phyloP scores from a whole-genome alignment of 345 rosid species.

The Syzygium oleosum region DNA sequence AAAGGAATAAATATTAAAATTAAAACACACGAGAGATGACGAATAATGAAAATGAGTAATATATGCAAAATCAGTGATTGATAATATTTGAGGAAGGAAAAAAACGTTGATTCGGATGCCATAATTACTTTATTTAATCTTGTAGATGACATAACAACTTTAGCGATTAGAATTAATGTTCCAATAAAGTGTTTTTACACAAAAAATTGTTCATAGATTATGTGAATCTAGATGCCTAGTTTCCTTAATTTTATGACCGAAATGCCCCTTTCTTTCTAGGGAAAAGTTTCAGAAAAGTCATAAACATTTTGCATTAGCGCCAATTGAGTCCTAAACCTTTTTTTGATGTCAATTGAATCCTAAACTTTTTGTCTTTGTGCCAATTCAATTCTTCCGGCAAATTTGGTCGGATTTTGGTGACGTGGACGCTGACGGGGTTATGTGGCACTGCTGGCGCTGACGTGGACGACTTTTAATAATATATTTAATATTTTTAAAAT shows the following conservation, averaged over 20 bases:
- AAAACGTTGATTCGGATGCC: neutral
- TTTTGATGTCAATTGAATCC: too few species aligned
- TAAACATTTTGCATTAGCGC: too few species aligned
- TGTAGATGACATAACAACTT: neutral
- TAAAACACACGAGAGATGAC: accelerated
- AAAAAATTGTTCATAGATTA: neutral
- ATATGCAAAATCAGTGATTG: neutral
- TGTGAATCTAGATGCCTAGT: neutral
- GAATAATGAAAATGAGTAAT: neutral
- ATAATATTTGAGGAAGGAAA: neutral
- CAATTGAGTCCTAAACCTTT: too few species aligned
- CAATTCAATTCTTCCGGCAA: too few species aligned
- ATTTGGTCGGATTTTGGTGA: too few species aligned
- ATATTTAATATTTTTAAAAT: too few species aligned
- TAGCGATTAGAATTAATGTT: neutral
- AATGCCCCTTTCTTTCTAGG: neutral
- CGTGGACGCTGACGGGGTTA: too few species aligned
- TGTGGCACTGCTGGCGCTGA: too few species aligned
- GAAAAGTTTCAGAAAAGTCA: neutral
- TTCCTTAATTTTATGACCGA: neutral
- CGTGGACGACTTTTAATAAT: too few species aligned
- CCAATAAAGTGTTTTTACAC: neutral
- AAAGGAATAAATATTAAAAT: neutral
- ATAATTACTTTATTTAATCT: neutral
- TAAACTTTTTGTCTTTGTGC: too few species aligned